Conservation (phyloP, 2,329 filamentous ascomycete genomes). For the Calonectria henricotiae region DNA sequence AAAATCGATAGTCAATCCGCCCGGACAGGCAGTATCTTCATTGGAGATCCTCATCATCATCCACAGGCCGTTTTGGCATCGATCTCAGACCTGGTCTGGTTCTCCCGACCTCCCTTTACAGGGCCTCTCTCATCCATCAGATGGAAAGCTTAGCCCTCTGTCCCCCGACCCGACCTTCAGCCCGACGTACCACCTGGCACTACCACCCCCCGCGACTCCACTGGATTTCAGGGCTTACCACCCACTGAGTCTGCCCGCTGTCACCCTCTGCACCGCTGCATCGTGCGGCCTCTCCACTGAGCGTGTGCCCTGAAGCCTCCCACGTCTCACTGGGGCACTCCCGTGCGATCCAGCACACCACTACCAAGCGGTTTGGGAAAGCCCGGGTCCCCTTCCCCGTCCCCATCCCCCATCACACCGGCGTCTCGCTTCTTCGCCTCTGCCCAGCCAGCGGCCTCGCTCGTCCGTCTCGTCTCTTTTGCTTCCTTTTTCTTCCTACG, state of each 20-base stretch:
- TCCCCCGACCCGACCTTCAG: constrained; percentile 27
- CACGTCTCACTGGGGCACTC: constrained; percentile 25
- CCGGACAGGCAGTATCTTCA: constrained; percentile 1
- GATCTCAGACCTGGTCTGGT: constrained; percentile 22
- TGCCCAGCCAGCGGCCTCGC: constrained; percentile 34
- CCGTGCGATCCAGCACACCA: constrained; percentile 34
- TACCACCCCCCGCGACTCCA: constrained; percentile 27
- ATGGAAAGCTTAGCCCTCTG: constrained; percentile 25
- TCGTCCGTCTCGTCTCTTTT: constrained; percentile 40
- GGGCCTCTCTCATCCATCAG: constrained; percentile 17
- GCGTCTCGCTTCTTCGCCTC: constrained; percentile 35
- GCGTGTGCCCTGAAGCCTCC: constrained; percentile 27
- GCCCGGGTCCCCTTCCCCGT: constrained; percentile 39
- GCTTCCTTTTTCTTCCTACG: constrained; percentile 37
- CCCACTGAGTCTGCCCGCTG: constrained; percentile 28
- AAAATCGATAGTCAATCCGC: constrained; percentile 8
- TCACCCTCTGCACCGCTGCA: constrained; percentile 26
- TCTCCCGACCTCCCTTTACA: constrained; percentile 28
- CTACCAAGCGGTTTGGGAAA: constrained; percentile 40
- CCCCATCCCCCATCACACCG: constrained; percentile 35
- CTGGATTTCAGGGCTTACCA: constrained; percentile 34
- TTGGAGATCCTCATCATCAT: constrained; percentile 23
- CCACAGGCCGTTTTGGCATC: constrained; percentile 19
- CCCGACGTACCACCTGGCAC: constrained; percentile 28
- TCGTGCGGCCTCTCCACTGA: constrained; percentile 31